Evolutionary conservation across 306 rosid genomes (phyloP).

Genomic region (Dryas octopetala): DNA sequence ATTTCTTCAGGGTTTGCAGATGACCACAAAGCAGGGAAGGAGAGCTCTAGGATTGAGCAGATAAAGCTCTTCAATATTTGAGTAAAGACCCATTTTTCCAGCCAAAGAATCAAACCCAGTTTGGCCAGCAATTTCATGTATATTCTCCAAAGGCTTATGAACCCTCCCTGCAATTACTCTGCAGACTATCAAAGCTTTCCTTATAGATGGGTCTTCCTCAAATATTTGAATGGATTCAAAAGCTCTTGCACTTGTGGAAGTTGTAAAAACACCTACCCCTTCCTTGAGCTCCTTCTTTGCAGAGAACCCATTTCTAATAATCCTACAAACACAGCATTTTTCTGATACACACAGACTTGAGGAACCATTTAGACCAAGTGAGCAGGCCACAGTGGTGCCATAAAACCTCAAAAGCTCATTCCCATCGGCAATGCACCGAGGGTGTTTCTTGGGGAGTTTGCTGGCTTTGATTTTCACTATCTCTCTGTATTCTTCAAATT

Average conservation of each 20-base stretch:
- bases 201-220: slow-evolving; percentile 39
- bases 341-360: slow-evolving; percentile 75
- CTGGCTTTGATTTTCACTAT: slow-evolving; percentile 84
- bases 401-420: slow-evolving; percentile 88
- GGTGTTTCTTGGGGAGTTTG: slow-evolving; percentile 91
- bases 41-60: slow-evolving; percentile 82
- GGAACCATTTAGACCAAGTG: slow-evolving; percentile 75
- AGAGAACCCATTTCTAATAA: slow-evolving; percentile 81
- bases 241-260: slow-evolving; percentile 93
- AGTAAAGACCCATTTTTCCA: slow-evolving; percentile 78
- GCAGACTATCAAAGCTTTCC: slow-evolving; percentile 73
- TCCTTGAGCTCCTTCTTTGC: slow-evolving; percentile 80
- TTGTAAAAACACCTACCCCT: slow-evolving; percentile 88
- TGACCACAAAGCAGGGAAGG: slow-evolving; percentile 89
- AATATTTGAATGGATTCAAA: slow-evolving; percentile 57
- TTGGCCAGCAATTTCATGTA: slow-evolving; percentile 75
- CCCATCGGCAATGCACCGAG: slow-evolving; percentile 92
- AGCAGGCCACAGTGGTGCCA: slow-evolving; percentile 73
- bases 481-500: slow-evolving; percentile 89
- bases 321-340: slow-evolving; percentile 80
- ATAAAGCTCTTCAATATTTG: slow-evolving; percentile 86
- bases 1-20: slow-evolving; percentile 66
- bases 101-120: slow-evolving; percentile 89
- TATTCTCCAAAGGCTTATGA: slow-evolving; percentile 82
- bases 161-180: slow-evolving; percentile 92